Conservation (phyloP, 2,329 filamentous ascomycete species). For the Aspergillus sp. region DNA sequence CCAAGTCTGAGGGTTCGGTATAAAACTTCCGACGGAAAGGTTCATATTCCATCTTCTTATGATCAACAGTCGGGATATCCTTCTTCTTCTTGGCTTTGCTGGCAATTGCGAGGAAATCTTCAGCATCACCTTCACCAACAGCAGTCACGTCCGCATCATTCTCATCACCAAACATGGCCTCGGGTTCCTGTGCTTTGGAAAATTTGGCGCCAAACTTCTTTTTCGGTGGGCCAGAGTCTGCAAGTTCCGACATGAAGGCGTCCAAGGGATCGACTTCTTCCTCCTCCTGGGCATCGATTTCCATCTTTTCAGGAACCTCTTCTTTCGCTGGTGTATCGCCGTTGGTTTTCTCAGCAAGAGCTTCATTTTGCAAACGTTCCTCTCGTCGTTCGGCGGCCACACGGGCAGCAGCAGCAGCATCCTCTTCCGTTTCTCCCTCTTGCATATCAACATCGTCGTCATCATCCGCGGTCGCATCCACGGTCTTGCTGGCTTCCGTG, state of each 20-base stretch:
- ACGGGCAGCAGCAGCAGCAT: slow-evolving; percentile 79
- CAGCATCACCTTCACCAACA: slow-evolving; percentile 60
- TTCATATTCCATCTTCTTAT: slow-evolving; percentile 80
- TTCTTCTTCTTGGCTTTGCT: slow-evolving; percentile 82
- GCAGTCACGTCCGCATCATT: slow-evolving; percentile 69
- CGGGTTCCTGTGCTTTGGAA: slow-evolving; percentile 64
- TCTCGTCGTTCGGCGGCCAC: slow-evolving; percentile 83
- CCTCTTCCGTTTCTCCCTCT: slow-evolving; percentile 81
- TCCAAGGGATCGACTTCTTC: slow-evolving; percentile 86
- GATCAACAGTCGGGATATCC: slow-evolving; percentile 85
- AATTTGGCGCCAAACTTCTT: slow-evolving; percentile 36
- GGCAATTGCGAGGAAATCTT: slow-evolving; percentile 63
- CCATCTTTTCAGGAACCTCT: slow-evolving; percentile 40
- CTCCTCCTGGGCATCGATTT: slow-evolving; percentile 29
- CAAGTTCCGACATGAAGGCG: slow-evolving; percentile 85
- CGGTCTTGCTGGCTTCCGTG: slow-evolving; percentile 56
- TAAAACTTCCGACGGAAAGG: slow-evolving; percentile 94
- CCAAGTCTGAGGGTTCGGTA: slow-evolving; percentile 81
- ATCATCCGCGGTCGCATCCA: slow-evolving; percentile 57
- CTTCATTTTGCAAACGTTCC: slow-evolving; percentile 56
- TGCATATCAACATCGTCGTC: slow-evolving; percentile 73
- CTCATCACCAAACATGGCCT: slow-evolving; percentile 83
- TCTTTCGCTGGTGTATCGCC: slow-evolving; percentile 50
- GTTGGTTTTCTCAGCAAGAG: slow-evolving; percentile 43
- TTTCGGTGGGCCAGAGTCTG: slow-evolving; percentile 50